phyloP scores from a whole-genome alignment of 1,284 basidiomycete species.

The Tranzscheliella williamsii region DNA sequence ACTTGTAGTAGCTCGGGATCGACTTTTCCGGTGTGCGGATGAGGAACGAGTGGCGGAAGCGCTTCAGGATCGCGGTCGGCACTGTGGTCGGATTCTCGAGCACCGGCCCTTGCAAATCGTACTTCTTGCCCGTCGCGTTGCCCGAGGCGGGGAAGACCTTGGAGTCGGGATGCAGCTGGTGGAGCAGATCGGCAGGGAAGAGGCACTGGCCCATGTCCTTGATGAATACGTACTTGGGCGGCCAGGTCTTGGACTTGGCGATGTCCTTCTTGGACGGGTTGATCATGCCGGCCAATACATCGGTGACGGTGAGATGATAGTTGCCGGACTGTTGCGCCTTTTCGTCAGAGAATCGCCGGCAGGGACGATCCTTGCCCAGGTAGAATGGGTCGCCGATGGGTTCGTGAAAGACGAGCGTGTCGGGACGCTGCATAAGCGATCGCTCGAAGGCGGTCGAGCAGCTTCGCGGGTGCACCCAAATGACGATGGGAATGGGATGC shows the following conservation, averaged over 20 bases:
- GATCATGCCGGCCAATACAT: conserved; percentile 33
- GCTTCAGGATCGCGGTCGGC: conserved; percentile 45
- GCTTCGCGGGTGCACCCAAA: conserved; percentile 50
- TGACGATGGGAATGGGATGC: conserved; percentile 37
- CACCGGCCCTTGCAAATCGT: conserved; percentile 22
- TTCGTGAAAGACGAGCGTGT: conserved; percentile 53
- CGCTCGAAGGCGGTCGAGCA: conserved; percentile 56
- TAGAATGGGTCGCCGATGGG: conserved; percentile 55
- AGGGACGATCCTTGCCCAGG: conserved; percentile 36
- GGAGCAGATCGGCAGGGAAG: conserved; percentile 38
- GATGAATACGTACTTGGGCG: conserved; percentile 50
- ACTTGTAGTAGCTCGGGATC: conserved; percentile 55
- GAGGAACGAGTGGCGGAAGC: conserved; percentile 58
- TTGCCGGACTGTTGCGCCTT: conserved; percentile 30
- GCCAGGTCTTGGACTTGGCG: conserved; percentile 21
- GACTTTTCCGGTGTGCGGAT: conserved; percentile 56
- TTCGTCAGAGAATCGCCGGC: conserved; percentile 45
- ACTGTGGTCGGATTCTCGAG: conserved; percentile 59
- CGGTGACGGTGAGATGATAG: conserved; percentile 39
- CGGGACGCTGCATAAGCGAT: conserved; percentile 49
- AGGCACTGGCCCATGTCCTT: conserved; percentile 59
- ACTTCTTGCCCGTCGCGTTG: conserved; percentile 1
- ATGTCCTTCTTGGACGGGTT: conserved; percentile 28
- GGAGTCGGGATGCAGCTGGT: conserved; percentile 46
- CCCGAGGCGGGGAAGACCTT: conserved; percentile 39